phyloP scores from a whole-genome alignment of 495 filamentous ascomycete species.

The Parachaetomium inaequale region DNA sequence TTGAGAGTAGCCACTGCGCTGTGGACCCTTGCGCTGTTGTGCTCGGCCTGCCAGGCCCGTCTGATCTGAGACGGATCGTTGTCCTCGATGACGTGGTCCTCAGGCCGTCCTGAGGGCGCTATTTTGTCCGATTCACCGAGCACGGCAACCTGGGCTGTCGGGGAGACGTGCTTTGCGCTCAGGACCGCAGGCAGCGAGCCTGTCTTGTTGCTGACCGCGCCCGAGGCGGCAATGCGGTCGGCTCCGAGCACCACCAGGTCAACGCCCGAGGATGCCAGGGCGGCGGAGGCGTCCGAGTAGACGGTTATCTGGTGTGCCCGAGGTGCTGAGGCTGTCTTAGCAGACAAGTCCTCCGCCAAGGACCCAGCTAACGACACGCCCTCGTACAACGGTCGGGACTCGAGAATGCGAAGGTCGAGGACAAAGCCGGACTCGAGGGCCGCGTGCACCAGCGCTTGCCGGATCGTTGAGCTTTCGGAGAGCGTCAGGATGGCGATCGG shows the following conservation, averaged over 20 bases:
- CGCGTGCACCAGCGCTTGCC: slow-evolving; percentile 28
- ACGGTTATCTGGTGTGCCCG: slow-evolving; percentile 42
- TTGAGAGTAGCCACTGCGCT: slow-evolving; percentile 13
- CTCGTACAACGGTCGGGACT: slow-evolving; percentile 64
- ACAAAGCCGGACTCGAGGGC: slow-evolving; percentile 18
- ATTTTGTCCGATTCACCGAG: slow-evolving; percentile 61
- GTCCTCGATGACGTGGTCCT: slow-evolving; percentile 45
- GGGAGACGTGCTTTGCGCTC: slow-evolving; percentile 44
- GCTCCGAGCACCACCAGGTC: slow-evolving; percentile 60
- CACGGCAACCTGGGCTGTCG: slow-evolving; percentile 48
- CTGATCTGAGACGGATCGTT: slow-evolving; percentile 48
- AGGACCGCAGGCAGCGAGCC: slow-evolving; percentile 58
- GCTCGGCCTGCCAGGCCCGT: slow-evolving; percentile 40
- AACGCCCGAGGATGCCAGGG: slow-evolving; percentile 45
- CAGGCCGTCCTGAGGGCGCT: slow-evolving; percentile 37
- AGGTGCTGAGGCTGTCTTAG: slow-evolving; percentile 20
- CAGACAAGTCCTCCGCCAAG: slow-evolving; percentile 37
- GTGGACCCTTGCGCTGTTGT: slow-evolving; percentile 24
- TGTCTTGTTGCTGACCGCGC: slow-evolving; percentile 63
- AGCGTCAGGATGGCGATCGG: slow-evolving; percentile 52
- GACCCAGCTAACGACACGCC: slow-evolving; percentile 54
- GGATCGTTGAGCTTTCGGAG: slow-evolving; percentile 60
- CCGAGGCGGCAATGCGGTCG: slow-evolving; percentile 55
- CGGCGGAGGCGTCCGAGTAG: slow-evolving; percentile 59
- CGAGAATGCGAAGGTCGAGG: slow-evolving; percentile 57